phyloP scores from a whole-genome alignment of 352 stramenopile genomes.

The Elongisporangium prolatum region DNA sequence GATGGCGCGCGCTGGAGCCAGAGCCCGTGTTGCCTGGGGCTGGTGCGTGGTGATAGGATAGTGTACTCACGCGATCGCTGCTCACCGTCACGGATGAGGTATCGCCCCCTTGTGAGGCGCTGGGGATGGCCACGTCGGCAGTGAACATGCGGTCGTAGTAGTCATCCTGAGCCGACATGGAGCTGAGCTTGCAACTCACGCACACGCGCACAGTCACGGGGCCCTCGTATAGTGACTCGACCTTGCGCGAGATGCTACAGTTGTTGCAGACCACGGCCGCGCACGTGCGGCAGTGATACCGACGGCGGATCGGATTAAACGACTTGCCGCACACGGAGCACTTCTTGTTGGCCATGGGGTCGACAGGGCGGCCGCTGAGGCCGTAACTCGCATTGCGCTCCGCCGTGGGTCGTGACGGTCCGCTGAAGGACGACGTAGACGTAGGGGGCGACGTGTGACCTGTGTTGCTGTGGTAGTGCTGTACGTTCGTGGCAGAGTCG shows the following conservation, averaged over 20 bases:
- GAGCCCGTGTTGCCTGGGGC: slow-evolving; percentile 4
- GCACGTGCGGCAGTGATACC: slow-evolving; percentile 75
- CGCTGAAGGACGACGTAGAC: neutral
- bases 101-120: slow-evolving; percentile 9
- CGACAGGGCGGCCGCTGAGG: slow-evolving; percentile 1
- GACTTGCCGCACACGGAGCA: slow-evolving; percentile 79
- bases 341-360: slow-evolving; percentile 39
- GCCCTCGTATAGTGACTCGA: slow-evolving; percentile 45
- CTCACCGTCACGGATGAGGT: slow-evolving; percentile 8
- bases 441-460: neutral
- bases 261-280: slow-evolving; percentile 68
- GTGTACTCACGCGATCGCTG: slow-evolving; percentile 40
- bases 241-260: slow-evolving; percentile 65
- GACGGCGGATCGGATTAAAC: slow-evolving; percentile 76
- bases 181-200: slow-evolving; percentile 77
- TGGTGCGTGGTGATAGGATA: slow-evolving; percentile 29
- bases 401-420: no score
- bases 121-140: slow-evolving; percentile 20
- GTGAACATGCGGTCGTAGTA: slow-evolving; percentile 83
- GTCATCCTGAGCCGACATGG: slow-evolving; percentile 58
- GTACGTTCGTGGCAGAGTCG: neutral
- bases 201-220: slow-evolving; percentile 68
- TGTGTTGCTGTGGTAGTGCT: neutral
- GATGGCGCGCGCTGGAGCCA: slow-evolving; percentile 11
- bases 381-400: neutral